Percentiles rank a stretch among this genome's conserved stretches.
phyloP scores from a whole-genome alignment of 2,329 filamentous ascomycete genomes.

The Neopestalotiopsis sp. region DNA sequence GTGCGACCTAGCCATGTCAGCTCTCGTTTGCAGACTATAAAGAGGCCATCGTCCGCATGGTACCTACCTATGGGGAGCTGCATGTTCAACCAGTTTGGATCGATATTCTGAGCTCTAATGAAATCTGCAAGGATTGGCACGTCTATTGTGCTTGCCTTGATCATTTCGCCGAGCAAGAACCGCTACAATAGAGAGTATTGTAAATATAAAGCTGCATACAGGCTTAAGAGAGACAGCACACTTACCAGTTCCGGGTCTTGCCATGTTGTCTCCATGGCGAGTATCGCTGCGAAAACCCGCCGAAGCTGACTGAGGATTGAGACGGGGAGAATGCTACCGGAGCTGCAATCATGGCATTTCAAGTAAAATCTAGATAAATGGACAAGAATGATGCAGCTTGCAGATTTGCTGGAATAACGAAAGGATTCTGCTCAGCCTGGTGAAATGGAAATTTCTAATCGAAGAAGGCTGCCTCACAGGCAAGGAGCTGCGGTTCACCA shows the following conservation, averaged over 20 bases:
- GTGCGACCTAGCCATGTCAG: constrained; percentile 48
- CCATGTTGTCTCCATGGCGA: constrained; percentile 51
- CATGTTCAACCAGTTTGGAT: constrained; percentile 54
- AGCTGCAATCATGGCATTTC: constrained; percentile 41
- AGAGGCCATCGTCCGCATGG: constrained; percentile 6
- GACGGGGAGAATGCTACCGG: constrained; percentile 33
- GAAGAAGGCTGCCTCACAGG: constrained; percentile 5
- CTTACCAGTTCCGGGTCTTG: constrained; percentile 59
- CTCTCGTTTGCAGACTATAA: constrained; percentile 4
- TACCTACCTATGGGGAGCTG: constrained; percentile 52
- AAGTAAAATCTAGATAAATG: constrained; percentile 26
- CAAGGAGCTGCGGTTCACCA: constrained; percentile 6
- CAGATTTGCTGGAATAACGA: constrained; percentile 1
- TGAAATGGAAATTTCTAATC: not conserved
- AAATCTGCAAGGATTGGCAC: constrained; percentile 52
- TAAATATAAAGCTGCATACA: constrained; percentile 26
- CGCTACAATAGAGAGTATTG: constrained; percentile 45
- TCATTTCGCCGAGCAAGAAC: constrained; percentile 62
- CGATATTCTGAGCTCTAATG: constrained; percentile 46
- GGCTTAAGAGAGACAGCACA: constrained; percentile 6
- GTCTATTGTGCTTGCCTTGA: constrained; percentile 60
- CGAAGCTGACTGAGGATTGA: constrained; percentile 30
- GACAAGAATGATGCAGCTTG: constrained; percentile 15
- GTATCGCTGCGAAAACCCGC: constrained; percentile 27
- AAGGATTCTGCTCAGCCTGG: not conserved